Base-by-base conservation (phyloP, 176 grass and related monocot genomes). In the Musa itinerans region DNA sequence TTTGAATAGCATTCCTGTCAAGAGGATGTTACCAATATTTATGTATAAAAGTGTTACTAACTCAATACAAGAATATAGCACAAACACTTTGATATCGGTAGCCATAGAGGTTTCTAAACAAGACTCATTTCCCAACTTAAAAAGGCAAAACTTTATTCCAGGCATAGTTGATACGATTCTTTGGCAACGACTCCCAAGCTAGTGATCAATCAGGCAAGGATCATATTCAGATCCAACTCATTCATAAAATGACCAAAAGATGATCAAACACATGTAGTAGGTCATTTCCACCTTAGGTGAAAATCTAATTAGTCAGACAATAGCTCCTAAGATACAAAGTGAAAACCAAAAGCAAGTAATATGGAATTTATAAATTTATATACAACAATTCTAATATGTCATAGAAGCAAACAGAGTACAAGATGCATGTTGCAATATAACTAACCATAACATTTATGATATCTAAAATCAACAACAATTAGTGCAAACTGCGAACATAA, bases 1-100 rank as follows among this genome's bases (percentile, higher is more conserved):
- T 99, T 72, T 94, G 84, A 86, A 99, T 82, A 69, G 84, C 69
- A 66, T 64, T 74, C 79, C 88, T 91, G 81, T 59, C 81, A 27
- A 78, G 74, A 54, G 3, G 63, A 68, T 56, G 67, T 77, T 71
- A 83, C 29, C 7, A 20, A 11, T 26, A 25, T 27, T 29, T 27
- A 55, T 43, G 56, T 27, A 54, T 54, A 73, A 19, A 53, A 55
- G 23, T 50, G 2, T 2, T 11, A 51, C n/a, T 19, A 43, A 43
- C 34, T 43, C 34, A 43, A 43, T 43, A 43, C 34, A 43, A 43
- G 34, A 43, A 43, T 43, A 43, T 43, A 43, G 34, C 34, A 43
- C 34, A 43, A 43, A 43, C 4, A 43, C 4, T 43, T 43, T 43
- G 34, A 43, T 43, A 5, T 29, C 29, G 2, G 34, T 43, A 43